Evolutionary conservation across 768 basidiomycete genomes (phyloP), one percentile per base, ranked within the genome.

Genomic region (Lactarius vividus): DNA sequence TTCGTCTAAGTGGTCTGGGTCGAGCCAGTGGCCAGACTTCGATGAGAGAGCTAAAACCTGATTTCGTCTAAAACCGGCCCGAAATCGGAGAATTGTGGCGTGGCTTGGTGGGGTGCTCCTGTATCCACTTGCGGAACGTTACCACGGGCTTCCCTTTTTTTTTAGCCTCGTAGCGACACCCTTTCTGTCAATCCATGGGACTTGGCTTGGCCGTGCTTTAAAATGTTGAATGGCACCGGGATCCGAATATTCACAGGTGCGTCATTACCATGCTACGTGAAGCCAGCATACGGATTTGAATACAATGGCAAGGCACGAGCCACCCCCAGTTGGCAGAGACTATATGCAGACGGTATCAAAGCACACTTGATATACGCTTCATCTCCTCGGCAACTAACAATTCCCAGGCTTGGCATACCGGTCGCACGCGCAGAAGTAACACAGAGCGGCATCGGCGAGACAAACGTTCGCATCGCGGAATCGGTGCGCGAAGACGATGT

Each of bases 401-500:
- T 63, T 65, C 74, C 64, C 79, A 95, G 96, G 65, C 90, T 98
- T 73, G 96, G 96, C 42, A 80, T 98, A 59, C 85, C 91, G 49
- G 83, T 98, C 64, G 90, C 92, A 61, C 91, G 89, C 69, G 93
- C 93, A 23, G 89, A 93, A 71, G 87, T 97, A 63, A 88, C 89
- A 62, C 88, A 88, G 72, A 94, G 92, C 75, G 88, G 92, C 28
- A 91, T 94, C 67, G 93, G 95, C 63, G 96, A 98, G 80, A 93
- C 92, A 57, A 85, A 85, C 72, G 93, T 98, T 59, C 89, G 91
- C 70, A 94, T 99, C 75, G 84, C 85, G 70, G 95, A 98, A 79
- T 95, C 92, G 54, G 96, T 99, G 40, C 92, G 97, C 67, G 96
- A 98, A 79, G 92, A 94, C 76, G 97, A 98, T 76, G 96, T 98